A percentile compares a stretch with the other conserved stretches of the same genome.
Conservation (phyloP, 2,329 filamentous ascomycete species). For the Clarireedia homoeocarpa region DNA sequence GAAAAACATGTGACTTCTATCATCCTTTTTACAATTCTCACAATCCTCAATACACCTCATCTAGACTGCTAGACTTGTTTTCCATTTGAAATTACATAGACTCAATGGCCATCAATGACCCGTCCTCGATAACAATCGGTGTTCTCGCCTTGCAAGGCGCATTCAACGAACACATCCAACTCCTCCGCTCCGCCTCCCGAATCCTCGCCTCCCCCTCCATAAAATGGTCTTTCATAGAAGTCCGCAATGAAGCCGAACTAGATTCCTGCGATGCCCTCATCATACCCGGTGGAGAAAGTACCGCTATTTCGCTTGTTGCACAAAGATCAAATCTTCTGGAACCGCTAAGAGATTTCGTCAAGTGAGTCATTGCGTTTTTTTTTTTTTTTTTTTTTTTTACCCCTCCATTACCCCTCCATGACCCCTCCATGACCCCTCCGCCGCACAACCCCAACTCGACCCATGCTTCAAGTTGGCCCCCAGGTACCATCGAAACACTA, state of each 20-base stretch:
- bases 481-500: constrained; percentile 4
- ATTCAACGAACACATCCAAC: constrained; percentile 78
- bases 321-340: constrained; percentile 73
- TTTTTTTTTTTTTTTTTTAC: not conserved
- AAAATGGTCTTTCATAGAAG: constrained; percentile 54
- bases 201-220: constrained; percentile 31
- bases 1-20: not conserved
- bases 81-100: not conserved
- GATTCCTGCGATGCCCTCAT: constrained; percentile 72
- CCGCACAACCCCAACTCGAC: too few relatives aligned
- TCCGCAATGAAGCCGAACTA: constrained; percentile 68
- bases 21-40: not conserved
- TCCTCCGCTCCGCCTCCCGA: constrained; percentile 62
- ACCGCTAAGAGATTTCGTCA: constrained; percentile 82
- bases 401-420: not conserved
- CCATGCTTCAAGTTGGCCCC: not conserved
- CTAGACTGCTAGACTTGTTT: not conserved
- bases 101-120: too few relatives aligned
- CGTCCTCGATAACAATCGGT: constrained; percentile 42
- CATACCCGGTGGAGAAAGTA: constrained; percentile 91
- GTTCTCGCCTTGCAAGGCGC: constrained; percentile 81
- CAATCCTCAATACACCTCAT: not conserved
- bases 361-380: constrained; percentile 45
- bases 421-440: not conserved
- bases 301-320: constrained; percentile 84